A percentile compares a stretch with the other conserved stretches of the same genome.
phyloP scores from a whole-genome alignment of 1,284 basidiomycete genomes.

The Boletus smithii region DNA sequence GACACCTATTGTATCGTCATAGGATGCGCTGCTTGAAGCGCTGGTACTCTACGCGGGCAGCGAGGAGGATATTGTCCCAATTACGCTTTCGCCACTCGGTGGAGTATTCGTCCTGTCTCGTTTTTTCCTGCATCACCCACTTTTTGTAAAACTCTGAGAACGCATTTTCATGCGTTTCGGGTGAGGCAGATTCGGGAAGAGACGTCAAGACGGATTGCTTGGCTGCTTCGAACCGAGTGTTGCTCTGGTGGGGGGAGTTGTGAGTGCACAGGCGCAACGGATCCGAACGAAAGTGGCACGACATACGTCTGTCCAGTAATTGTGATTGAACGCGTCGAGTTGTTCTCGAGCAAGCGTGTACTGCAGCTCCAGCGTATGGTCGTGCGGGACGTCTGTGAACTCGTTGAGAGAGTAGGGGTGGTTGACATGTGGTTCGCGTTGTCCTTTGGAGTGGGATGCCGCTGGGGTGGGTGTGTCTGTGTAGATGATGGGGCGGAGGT shows the following conservation, averaged over 20 bases:
- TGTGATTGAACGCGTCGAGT: conserved; percentile 67
- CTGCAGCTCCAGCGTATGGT: conserved; percentile 54
- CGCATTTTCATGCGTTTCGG: conserved; percentile 57
- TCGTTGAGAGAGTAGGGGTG: conserved; percentile 76
- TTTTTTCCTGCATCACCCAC: conserved; percentile 67
- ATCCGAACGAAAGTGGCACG: not conserved
- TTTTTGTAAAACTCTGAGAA: conserved; percentile 67
- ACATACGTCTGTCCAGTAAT: conserved; percentile 74
- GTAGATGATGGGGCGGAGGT: conserved; percentile 73
- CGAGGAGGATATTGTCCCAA: conserved; percentile 50
- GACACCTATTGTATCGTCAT: too few species aligned
- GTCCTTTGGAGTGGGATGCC: conserved; percentile 22
- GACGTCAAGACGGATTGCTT: conserved; percentile 55
- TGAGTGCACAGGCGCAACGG: conserved; percentile 1
- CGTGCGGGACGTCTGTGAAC: conserved; percentile 43
- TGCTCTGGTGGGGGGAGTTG: conserved; percentile 48
- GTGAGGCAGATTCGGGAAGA: conserved; percentile 48
- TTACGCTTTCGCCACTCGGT: conserved; percentile 62
- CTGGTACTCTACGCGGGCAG: conserved; percentile 49
- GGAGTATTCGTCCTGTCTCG: conserved; percentile 55
- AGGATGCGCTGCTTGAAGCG: conserved; percentile 33
- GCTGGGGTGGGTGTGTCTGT: conserved; percentile 45
- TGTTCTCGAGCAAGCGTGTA: conserved; percentile 66
- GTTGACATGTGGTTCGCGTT: conserved; percentile 16
- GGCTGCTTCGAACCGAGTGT: conserved; percentile 66